Conservation (phyloP, 495 filamentous ascomycete species). For the Penicillium pancosmium region DNA sequence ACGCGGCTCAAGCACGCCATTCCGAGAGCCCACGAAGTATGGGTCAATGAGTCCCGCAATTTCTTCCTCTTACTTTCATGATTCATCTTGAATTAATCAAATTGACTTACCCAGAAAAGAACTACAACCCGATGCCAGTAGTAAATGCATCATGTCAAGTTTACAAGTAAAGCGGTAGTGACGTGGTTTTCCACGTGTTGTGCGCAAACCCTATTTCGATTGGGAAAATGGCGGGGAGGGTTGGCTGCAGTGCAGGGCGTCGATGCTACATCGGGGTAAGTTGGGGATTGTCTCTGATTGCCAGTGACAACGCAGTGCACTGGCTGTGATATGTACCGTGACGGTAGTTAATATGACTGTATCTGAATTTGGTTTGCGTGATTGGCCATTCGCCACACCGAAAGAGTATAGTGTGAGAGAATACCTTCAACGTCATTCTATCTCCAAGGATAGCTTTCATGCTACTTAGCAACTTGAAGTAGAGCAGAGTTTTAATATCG, state of each 20-base stretch:
- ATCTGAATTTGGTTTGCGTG: too few species aligned
- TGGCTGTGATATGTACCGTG: too few species aligned
- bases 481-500: too few species aligned
- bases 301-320: background rate
- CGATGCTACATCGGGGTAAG: conserved; percentile 6
- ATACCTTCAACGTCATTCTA: too few species aligned
- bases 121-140: background rate
- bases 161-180: background rate
- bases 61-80: background rate
- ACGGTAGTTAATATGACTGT: too few species aligned
- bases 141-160: background rate
- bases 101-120: background rate
- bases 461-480: too few species aligned
- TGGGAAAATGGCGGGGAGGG: conserved; percentile 3
- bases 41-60: conserved; percentile 4
- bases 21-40: background rate
- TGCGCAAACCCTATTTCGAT: conserved; percentile 9
- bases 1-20: conserved; percentile 27
- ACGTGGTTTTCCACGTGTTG: conserved; percentile 17
- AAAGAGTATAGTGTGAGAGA: too few species aligned
- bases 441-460: too few species aligned
- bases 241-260: background rate
- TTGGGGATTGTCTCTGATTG: background rate
- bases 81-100: too few species aligned
- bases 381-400: too few species aligned